These are phyloP conservation scores for Pholiota molesta DNA, from an alignment of 768 basidiomycete genomes.

Conservation along the genomic window DNA sequence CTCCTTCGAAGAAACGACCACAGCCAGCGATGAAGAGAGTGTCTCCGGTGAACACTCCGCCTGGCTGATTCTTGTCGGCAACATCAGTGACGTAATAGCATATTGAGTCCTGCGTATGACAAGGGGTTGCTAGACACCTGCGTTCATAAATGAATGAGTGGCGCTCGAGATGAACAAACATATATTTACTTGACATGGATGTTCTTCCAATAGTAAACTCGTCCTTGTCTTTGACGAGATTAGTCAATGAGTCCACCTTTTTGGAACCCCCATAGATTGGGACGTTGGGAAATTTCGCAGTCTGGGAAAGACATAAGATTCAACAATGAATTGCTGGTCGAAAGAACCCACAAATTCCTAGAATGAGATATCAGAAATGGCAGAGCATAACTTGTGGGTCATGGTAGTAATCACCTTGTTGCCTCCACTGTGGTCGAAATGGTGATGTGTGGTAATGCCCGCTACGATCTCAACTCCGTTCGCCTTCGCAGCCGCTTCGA, in stretches of 20 bases:
- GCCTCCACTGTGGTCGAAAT: conserved; percentile 87
- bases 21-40: conserved; percentile 89
- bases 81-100: conserved; percentile 79
- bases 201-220: conserved; percentile 71
- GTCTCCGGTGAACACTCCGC: conserved; percentile 92
- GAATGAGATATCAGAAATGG: neutral
- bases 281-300: conserved; percentile 44
- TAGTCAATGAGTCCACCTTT: conserved; percentile 64
- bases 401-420: conserved; percentile 57
- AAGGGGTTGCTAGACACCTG: conserved; percentile 86
- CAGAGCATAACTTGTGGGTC: neutral
- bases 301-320: conserved; percentile 30
- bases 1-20: conserved; percentile 94
- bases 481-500: conserved; percentile 60
- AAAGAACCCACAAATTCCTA: conserved; percentile 54
- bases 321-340: neutral
- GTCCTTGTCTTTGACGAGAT: conserved; percentile 80
- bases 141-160: conserved; percentile 10
- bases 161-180: conserved; percentile 8
- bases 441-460: conserved; percentile 90
- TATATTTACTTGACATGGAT: conserved; percentile 56
- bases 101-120: conserved; percentile 96
- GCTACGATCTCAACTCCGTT: conserved; percentile 70
- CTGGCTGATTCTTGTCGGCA: conserved; percentile 51
- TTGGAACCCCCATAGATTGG: conserved; percentile 84